Conservation (phyloP, 345 rosid species). For the Salix purpurea region DNA sequence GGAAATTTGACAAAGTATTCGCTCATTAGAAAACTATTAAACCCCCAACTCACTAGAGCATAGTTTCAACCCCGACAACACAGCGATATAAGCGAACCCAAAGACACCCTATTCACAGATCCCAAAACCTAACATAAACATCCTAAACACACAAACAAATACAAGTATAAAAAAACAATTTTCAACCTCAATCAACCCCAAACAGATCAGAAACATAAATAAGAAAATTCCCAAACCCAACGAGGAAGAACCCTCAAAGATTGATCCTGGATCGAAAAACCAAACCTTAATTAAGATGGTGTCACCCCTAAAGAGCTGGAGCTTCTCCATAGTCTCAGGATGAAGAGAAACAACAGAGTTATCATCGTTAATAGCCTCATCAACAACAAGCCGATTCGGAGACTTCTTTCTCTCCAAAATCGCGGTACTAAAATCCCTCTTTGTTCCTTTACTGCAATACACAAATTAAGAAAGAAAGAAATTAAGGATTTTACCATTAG, state of each 20-base stretch:
- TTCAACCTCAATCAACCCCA: neutral
- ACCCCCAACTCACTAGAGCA: neutral
- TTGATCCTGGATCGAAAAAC: neutral
- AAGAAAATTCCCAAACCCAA: neutral
- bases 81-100: neutral
- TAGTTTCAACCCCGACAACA: neutral
- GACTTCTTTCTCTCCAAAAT: conserved; percentile 89
- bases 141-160: neutral
- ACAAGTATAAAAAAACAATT: neutral
- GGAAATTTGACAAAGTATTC: neutral
- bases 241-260: neutral
- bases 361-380: conserved; percentile 83
- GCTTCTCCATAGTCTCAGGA: conserved; percentile 94
- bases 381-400: conserved; percentile 80
- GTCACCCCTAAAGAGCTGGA: conserved; percentile 94
- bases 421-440: conserved; percentile 89
- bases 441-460: conserved; percentile 56
- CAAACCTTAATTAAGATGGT: conserved; percentile 84
- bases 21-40: neutral
- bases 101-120: neutral
- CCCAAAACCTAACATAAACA: neutral
- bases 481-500: neutral
- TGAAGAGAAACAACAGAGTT: conserved; percentile 87
- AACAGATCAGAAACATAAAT: neutral
- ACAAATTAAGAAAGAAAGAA: neutral